Evolutionary conservation across 2,329 filamentous ascomycete genomes (phyloP), one percentile per base, ranked within the genome.

Genomic region (Aspergillus aculeatinus): DNA sequence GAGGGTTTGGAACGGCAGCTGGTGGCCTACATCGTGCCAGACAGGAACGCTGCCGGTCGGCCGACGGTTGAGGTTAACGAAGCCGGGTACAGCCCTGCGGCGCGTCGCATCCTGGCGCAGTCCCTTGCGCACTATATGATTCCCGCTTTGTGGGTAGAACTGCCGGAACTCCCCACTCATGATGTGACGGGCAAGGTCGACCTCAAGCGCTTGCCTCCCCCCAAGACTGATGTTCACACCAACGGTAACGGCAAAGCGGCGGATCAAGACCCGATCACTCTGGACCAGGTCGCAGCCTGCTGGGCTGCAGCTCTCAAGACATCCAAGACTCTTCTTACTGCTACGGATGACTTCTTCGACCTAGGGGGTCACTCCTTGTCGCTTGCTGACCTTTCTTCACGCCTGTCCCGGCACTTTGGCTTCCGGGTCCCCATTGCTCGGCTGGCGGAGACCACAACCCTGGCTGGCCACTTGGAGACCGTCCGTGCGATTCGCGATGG

Each of bases 71-170:
- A 88, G 51, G 85, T 92, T 51, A 87, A 92, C 61, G 85, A 88
- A 58, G 83, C 86, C 29, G 89, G 89, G 5, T 88, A 90, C 73
- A 92, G 89, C 65, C 86, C 89, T 1, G 82, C 82, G 5, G 86
- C 89, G 3, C 83, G 90, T 51, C 84, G 86, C 58, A 82, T 83
- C 16, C 81, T 94, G 2, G 82, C 87, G 1, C 79, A 83, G 16
- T 86, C 87, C 63, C 81, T 94, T 31, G 90, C 90, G 1, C 89
- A 91, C 63, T 94, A 94, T 75, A 93, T 94, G 90, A 88, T 94
- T 57, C 90, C 90, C 0, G 82, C 88, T 0, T 74, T 92, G 3
- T 94, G 90, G 90, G 87, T 93, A 42, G 85, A 89, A 68, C 76
- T 93, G 33, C 83, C 88, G 2, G 82, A 84, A 61, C 76, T 94